Conservation (phyloP, 768 basidiomycete genomes). For the Mycena epipterygia region DNA sequence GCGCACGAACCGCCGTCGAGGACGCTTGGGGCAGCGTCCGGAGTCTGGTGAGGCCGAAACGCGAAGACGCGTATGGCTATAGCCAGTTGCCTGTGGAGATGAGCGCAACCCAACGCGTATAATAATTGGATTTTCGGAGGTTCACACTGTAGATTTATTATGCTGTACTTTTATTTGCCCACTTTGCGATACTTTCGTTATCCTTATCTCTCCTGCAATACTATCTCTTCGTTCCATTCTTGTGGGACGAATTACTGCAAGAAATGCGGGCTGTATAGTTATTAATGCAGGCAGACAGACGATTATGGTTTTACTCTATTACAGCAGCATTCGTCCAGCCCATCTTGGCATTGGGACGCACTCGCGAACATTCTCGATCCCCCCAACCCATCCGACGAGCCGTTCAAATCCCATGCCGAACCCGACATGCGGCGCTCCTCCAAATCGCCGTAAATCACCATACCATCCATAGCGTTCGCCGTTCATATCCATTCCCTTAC, state of each 20-base stretch:
- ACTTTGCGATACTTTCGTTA: not conserved
- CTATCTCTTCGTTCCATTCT: not conserved
- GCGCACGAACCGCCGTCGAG: conserved; percentile 54
- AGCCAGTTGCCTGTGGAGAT: conserved; percentile 81
- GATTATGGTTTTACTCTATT: not conserved
- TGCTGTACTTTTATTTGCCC: conserved; percentile 21
- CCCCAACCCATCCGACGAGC: conserved; percentile 87
- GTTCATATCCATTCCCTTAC: conserved; percentile 53
- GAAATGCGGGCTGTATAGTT: too few species aligned
- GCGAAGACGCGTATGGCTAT: conserved; percentile 66
- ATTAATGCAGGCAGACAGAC: too few species aligned
- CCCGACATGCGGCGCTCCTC: conserved; percentile 93
- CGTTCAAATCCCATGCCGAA: conserved; percentile 98
- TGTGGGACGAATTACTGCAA: too few species aligned
- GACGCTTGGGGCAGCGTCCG: conserved; percentile 57
- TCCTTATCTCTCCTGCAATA: not conserved
- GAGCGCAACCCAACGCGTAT: conserved; percentile 44
- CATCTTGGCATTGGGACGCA: conserved; percentile 94
- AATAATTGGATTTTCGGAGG: not conserved
- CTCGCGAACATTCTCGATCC: conserved; percentile 92
- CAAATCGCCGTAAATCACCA: conserved; percentile 84
- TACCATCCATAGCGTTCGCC: conserved; percentile 75
- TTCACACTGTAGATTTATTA: conserved; percentile 6
- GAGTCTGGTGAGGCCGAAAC: conserved; percentile 55
- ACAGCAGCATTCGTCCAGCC: conserved; percentile 84